Conservation (phyloP, 1,284 basidiomycete species). For the Cryptococcus amylolentus region DNA sequence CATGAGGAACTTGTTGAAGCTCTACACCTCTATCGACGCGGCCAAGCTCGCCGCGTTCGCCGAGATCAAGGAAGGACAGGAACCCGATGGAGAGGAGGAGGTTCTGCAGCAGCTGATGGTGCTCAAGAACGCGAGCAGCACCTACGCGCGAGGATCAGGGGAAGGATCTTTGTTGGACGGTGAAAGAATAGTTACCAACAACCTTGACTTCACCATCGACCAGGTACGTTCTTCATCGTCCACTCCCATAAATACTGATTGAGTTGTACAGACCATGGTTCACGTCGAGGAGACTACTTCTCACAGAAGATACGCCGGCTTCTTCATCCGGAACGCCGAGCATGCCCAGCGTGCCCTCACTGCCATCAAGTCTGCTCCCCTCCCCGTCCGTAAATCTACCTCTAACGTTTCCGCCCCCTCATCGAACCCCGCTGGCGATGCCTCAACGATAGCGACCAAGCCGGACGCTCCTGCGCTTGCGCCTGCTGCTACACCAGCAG, state of each 20-base stretch:
- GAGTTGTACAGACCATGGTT: conserved; percentile 71
- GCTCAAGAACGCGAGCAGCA: conserved; percentile 71
- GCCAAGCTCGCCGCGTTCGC: conserved; percentile 88
- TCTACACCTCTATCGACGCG: conserved; percentile 91
- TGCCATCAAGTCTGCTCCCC: conserved; percentile 66
- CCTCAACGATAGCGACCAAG: conserved; percentile 7
- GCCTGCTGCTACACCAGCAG: conserved; percentile 1
- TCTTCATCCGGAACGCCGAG: conserved; percentile 95
- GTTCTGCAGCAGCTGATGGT: conserved; percentile 96
- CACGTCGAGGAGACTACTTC: conserved; percentile 92
- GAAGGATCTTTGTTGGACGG: conserved; percentile 70
- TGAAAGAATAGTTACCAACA: conserved; percentile 81
- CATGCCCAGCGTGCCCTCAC: conserved; percentile 80
- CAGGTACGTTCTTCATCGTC: conserved; percentile 58
- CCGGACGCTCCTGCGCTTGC: conserved; percentile 2
- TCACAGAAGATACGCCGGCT: conserved; percentile 86
- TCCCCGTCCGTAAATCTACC: conserved; percentile 51
- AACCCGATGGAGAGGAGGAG: conserved; percentile 91
- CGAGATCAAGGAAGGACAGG: conserved; percentile 56
- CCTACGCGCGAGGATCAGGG: conserved; percentile 62
- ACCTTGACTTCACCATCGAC: conserved; percentile 92
- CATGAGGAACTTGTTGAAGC: conserved; percentile 84
- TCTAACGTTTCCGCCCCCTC: background rate
- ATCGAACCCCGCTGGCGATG: background rate
- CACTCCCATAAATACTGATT: conserved; percentile 2